Base-by-base conservation (phyloP, 805 yeast genomes). In the Hanseniaspora lindneri region DNA sequence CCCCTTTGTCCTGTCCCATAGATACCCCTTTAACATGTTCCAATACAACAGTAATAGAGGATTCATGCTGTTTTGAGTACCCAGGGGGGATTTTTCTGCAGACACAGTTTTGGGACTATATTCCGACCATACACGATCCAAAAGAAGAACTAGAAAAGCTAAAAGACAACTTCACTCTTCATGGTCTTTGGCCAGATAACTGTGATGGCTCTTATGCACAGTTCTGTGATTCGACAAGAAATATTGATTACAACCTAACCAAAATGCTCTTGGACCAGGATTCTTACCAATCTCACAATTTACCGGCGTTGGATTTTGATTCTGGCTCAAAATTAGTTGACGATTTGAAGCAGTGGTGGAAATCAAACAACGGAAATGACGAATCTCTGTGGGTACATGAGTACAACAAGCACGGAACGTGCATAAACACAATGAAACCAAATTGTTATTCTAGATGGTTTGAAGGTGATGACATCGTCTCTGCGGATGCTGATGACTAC, bases 101-200 rank as follows among this genome's bases (percentile, higher is more conserved):
- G 60, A 83, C 96, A 0, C 97, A 88, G 60, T 87, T 88, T 66
- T 88, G 96, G 96, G 94, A 88, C 64, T 83, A 81, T 59, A 9
- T 46, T 3, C 49, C 49, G 8, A 17, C 39, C 3, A n/a, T 28
- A n/a, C 54, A 54, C 49, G 55, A 54, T 9, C 51, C 44, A 13
- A 54, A 53, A 6, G 61, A 58, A 25, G 49, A 49, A 10, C 37
- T 63, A 3, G 60, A 56, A 13, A 55, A 52, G 24, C 60, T 61
- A 41, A 23, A 41, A 7, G 76, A 83, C 47, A 65, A 74, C 52
- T 86, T 83, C 66, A 85, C 95, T 1, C 65, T 83, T 30, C 95
- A 85, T 61, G 95, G 95, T 0, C 65, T 84, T 44, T 85, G 95
- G 95, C 86, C 89, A 21, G 94, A 85, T 63, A 74, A 75, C 55